Evolutionary conservation across 306 rosid genomes (phyloP), one percentile per base, ranked within the genome.

Genomic region (Senna tora): DNA sequence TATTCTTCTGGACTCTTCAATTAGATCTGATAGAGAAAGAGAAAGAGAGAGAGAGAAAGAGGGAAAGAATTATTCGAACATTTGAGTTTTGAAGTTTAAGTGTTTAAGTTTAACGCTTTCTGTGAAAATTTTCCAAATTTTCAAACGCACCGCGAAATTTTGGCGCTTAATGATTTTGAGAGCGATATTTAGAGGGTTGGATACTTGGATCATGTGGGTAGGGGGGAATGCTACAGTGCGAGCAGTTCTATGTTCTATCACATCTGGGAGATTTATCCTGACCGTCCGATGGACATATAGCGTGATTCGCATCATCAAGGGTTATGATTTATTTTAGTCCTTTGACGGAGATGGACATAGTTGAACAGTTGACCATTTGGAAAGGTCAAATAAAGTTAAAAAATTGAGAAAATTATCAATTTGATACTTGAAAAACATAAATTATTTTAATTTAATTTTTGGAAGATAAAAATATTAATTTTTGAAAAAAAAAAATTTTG

Each of bases 141-240:
- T 73, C 30, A 16, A 38, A 61, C 15, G n/a, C 63, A 55, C 86
- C 88, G 84, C 85, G 71, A 83, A 82, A 69, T 10, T 59, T 86
- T 86, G 81, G 91, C 91, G 91, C 87, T 62, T 14, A 2, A 21
- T 72, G 45, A 1, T 13, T 72, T 59, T 38, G 41, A 13, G 32
- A 10, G 5, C 60, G 30, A n/a, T n/a, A n/a, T n/a, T n/a, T n/a
- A n/a, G n/a, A n/a, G n/a, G n/a, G n/a, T n/a, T n/a, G n/a, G n/a
- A n/a, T n/a, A n/a, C n/a, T n/a, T n/a, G n/a, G 30, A 25, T 25
- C 30, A 25, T 25, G 30, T 25, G 0, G 8, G 43, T 6, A 33
- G 65, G 4, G 0, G 10, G 65, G 8, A n/a, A n/a, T n/a, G n/a
- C n/a, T 36, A 38, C 2, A 1, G 21, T 60, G n/a, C 47, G 8